Base-by-base conservation (phyloP, 2,329 filamentous ascomycete genomes). In the Monosporascus sp. region DNA sequence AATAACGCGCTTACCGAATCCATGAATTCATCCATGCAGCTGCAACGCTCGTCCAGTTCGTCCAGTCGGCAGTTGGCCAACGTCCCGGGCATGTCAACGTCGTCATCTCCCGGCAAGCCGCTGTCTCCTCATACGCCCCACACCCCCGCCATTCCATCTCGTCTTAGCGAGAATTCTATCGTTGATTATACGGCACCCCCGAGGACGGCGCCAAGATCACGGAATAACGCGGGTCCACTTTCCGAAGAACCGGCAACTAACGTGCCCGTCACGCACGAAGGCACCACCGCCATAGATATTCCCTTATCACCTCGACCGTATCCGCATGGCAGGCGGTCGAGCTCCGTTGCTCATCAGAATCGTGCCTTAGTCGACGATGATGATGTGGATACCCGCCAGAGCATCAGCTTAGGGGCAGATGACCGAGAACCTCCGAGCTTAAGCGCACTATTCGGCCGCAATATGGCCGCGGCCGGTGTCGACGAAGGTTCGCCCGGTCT, bases 41-140 rank as follows among this genome's bases (percentile, higher is more conserved):
- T 97, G 53, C 88, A 96, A 47, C 84, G 89, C 40, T 94, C 91
- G 1, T 91, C 88, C 5, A 89, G 84, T 54, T 89, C 91, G 1
- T 85, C 82, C 0, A 85, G 82, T 59, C 74, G 82, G 28, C 82
- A 84, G 53, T 64, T 85, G 48, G 74, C 78, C 9, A 83, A 82
- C 57, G 78, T 84, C 3, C 80, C 82, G 3, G 78, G 87, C 55
- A 89, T 91, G 59, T 97, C 92, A 4, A 86, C 87, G 11, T 93
- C 90, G 1, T 93, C 91, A 1, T 97, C 92, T 9, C 92, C 92
- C 1, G 90, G 88, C 53, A 96, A 96, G 64, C 90, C 91, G 0
- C 81, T 95, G 18, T 96, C 91, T 3, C 91, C 89, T 9, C 91
- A 93, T 65, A 96, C 90, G 0, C 91, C 92, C 1, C 92, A 97